Base-by-base conservation (phyloP, 2,329 filamentous ascomycete genomes). In the Neopestalotiopsis sp. region DNA sequence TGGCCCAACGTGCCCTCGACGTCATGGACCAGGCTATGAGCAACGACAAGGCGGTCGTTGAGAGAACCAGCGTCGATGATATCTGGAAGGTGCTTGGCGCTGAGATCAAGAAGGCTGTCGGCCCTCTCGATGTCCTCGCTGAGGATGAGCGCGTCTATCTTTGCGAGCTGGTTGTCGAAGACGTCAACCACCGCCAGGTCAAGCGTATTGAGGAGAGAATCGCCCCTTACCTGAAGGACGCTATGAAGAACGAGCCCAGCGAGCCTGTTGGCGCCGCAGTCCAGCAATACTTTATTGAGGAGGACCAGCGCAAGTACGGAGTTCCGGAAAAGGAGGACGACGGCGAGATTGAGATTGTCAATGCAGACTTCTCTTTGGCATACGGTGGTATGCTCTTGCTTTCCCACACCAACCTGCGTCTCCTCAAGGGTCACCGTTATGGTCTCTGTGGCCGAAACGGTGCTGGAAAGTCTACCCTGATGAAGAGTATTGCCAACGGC, bases 361-460 rank as follows among this genome's bases (percentile, higher is more conserved):
- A 99, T 76, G 95, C 96, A 61, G 92, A 96, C 79, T 99, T 99
- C 85, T 99, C 96, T 24, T 89, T 99, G 30, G 96, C 95, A 62
- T 99, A 99, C 77, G 96, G 96, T 79, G 96, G 96, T 77, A 98
- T 98, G 95, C 89, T 99, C 73, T 86, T 99, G 71, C 88, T 99
- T 28, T 98, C 94, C 5, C 96, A 98, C 84, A 98, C 96, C 73
- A 98, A 98, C 80, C 86, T 99, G 58, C 91, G 94, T 57, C 90
- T 99, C 9, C 88, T 98, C 76, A 98, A 98, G 86, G 96, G 96
- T 68, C 96, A 98, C 82, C 92, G 96, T 69, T 99, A 99, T 79
- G 96, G 96, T 80, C 92, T 99, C 20, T 98, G 95, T 77, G 96
- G 96, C 76, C 93, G 95, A 76, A 99, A 99, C 80, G 96, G 96